A percentile compares a stretch with the other conserved stretches of the same genome.
These are phyloP conservation scores for Verbascum thapsus DNA, from an alignment of 257 asterid genomes.

Conservation along the genomic window DNA sequence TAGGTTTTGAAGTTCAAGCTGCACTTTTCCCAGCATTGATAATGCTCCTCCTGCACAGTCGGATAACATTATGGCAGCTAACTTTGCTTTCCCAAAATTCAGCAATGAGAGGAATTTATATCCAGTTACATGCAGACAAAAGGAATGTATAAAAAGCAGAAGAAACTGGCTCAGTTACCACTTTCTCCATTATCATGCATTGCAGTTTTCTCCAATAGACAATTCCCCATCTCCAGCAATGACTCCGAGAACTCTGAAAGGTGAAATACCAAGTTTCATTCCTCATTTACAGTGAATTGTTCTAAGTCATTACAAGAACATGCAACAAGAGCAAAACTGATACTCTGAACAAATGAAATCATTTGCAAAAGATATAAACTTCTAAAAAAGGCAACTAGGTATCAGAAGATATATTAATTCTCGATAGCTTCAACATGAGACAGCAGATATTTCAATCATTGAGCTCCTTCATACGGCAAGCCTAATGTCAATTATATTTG, in stretches of 20 bases:
- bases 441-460: background rate
- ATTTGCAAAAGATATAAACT: conserved; percentile 14
- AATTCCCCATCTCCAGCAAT: conserved; percentile 88
- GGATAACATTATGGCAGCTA: conserved; percentile 22
- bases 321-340: conserved; percentile 23
- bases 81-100: background rate
- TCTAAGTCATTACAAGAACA: conserved; percentile 18
- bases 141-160: background rate
- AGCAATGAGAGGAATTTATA: conserved; percentile 13
- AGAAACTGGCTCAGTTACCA: conserved; percentile 47
- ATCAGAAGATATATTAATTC: background rate
- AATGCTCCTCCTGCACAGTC: conserved; percentile 69
- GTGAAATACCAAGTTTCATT: conserved; percentile 16
- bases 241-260: conserved; percentile 93
- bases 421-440: background rate
- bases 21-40: conserved; percentile 71
- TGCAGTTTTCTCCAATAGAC: conserved; percentile 81
- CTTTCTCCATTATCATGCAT: conserved; percentile 66
- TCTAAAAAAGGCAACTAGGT: conserved; percentile 1
- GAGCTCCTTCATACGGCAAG: conserved; percentile 7
- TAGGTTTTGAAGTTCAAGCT: conserved; percentile 88
- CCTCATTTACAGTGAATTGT: conserved; percentile 20
- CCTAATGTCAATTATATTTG: background rate
- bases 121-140: conserved; percentile 17
- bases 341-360: conserved; percentile 20